Conservation (phyloP, 2,329 filamentous ascomycete genomes). For the Pseudopithomyces chartarum region DNA sequence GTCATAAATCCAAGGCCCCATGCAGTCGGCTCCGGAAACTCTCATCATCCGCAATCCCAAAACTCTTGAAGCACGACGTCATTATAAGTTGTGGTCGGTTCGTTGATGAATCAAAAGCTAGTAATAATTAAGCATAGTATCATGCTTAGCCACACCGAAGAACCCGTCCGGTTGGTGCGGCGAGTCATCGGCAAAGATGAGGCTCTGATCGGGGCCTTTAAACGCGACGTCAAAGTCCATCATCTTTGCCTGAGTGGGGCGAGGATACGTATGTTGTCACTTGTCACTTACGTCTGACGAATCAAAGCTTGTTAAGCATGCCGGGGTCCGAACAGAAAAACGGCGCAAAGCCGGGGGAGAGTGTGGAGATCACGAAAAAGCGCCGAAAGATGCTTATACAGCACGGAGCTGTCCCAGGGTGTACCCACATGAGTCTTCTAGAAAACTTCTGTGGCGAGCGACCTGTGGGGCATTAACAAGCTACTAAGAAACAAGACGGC, state of each 20-base stretch:
- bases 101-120: neutral
- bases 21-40: neutral
- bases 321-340: neutral
- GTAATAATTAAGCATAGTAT: neutral
- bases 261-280: neutral
- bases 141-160: neutral
- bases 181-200: neutral
- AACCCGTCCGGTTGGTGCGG: slow-evolving; percentile 1
- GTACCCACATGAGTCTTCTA: neutral
- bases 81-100: neutral
- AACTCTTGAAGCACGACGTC: neutral
- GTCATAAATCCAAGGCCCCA: neutral
- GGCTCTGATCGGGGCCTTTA: neutral
- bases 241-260: neutral
- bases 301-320: neutral
- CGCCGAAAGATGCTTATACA: neutral
- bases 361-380: neutral
- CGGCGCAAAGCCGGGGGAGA: neutral
- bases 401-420: neutral
- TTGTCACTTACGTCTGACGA: neutral
- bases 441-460: neutral
- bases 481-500: neutral
- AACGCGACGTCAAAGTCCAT: slow-evolving; percentile 3
- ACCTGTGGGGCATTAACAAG: neutral
- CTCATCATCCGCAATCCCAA: neutral